Conservation (phyloP, 257 asterid genomes). For the Forsythia viridissima region DNA sequence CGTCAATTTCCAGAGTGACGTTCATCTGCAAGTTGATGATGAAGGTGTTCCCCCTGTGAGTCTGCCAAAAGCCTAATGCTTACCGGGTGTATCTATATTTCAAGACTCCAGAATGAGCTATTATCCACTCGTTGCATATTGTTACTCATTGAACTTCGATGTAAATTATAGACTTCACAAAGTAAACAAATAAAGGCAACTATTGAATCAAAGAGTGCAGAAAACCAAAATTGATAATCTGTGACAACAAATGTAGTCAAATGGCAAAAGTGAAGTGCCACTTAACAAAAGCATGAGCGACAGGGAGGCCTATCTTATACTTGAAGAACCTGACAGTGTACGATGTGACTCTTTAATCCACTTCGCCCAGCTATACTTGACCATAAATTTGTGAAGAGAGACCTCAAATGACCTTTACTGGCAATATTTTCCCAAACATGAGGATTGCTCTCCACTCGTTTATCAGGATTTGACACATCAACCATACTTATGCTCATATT, state of each 20-base stretch:
- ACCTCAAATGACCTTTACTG: conserved; percentile 50
- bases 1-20: not conserved
- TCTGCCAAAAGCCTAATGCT: not conserved
- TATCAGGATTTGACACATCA: conserved; percentile 48
- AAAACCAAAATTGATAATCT: not conserved
- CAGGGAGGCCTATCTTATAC: conserved; percentile 28
- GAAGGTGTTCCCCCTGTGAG: not conserved
- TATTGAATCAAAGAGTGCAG: not conserved
- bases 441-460: conserved; percentile 47
- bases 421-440: conserved; percentile 58
- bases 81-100: not conserved
- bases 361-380: conserved; percentile 67
- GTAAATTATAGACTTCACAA: not conserved
- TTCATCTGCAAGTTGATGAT: not conserved
- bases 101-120: not conserved
- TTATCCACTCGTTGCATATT: not conserved
- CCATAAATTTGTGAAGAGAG: conserved; percentile 54
- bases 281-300: not conserved
- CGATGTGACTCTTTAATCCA: conserved; percentile 62
- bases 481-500: conserved; percentile 68
- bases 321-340: conserved; percentile 68
- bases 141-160: not conserved
- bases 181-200: not conserved
- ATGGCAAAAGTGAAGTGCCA: not conserved
- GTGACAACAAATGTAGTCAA: not conserved